Evolutionary conservation across 805 yeast genomes (phyloP).

Genomic region (Saccharomycopsis capsularis): DNA sequence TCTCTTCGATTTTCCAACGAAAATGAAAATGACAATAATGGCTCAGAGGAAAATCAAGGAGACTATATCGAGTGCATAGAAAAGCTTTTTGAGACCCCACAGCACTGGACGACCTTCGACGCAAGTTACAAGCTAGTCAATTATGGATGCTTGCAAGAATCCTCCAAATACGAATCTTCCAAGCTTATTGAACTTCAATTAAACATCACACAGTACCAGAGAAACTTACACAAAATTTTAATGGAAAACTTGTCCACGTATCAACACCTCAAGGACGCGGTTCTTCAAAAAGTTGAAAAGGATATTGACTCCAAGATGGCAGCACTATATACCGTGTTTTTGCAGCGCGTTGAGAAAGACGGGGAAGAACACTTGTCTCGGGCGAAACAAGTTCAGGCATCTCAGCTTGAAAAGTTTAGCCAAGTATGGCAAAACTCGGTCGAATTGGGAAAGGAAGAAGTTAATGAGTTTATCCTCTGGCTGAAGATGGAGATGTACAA

Average conservation of each 20-base stretch:
- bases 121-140: slow-evolving; percentile 14
- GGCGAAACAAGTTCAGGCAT: not conserved
- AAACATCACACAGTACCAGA: slow-evolving; percentile 9
- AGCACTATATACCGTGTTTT: not conserved
- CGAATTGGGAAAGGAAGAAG: too few relatives aligned
- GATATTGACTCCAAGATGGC: not conserved
- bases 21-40: too few relatives aligned
- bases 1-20: too few relatives aligned
- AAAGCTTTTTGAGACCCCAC: slow-evolving; percentile 16
- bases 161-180: slow-evolving; percentile 8
- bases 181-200: slow-evolving; percentile 13
- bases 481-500: not conserved
- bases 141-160: slow-evolving; percentile 16
- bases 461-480: not conserved
- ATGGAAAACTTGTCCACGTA: not conserved
- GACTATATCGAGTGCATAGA: not conserved
- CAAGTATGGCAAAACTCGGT: too few relatives aligned
- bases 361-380: too few relatives aligned
- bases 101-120: slow-evolving; percentile 21
- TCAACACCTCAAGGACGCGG: not conserved
- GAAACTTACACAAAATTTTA: not conserved
- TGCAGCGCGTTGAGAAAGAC: too few relatives aligned
- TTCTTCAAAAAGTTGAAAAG: not conserved
- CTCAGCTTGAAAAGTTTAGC: not conserved
- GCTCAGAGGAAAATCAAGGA: too few relatives aligned